A percentile compares a stretch with the other conserved stretches of the same genome.
These are phyloP conservation scores for Fusarium buharicum DNA, from an alignment of 2,329 filamentous ascomycete genomes.

Conservation along the genomic window DNA sequence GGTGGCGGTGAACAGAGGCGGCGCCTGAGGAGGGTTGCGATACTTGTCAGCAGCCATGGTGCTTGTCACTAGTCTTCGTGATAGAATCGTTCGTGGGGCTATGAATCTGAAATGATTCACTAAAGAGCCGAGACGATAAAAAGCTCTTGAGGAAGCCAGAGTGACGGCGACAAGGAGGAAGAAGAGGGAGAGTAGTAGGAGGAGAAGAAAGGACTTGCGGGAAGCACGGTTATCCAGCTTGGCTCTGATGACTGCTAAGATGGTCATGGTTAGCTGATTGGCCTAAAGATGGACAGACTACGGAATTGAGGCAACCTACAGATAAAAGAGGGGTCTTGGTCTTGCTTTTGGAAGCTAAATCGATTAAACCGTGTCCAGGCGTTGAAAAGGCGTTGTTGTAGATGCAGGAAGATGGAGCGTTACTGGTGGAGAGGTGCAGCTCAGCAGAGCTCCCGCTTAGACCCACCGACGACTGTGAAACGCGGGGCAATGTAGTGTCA, in stretches of 20 bases:
- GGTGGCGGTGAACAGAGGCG: conserved; percentile 80
- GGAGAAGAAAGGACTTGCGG: conserved; percentile 46
- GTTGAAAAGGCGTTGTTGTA: conserved; percentile 12
- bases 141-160: conserved; percentile 72
- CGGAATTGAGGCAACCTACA: conserved; percentile 15
- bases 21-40: conserved; percentile 78
- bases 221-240: conserved; percentile 47
- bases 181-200: conserved; percentile 61
- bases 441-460: conserved; percentile 31
- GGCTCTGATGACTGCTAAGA: conserved; percentile 19
- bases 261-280: conserved; percentile 39
- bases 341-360: conserved; percentile 5
- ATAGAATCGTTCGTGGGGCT: conserved; percentile 44
- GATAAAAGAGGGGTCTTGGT: conserved; percentile 38
- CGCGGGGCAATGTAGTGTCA: conserved; percentile 39
- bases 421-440: conserved; percentile 24
- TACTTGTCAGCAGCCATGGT: conserved; percentile 75
- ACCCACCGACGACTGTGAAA: conserved; percentile 30
- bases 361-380: conserved; percentile 22
- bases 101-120: conserved; percentile 64
- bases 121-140: conserved; percentile 67
- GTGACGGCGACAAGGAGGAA: conserved; percentile 70
- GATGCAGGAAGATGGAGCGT: conserved; percentile 36
- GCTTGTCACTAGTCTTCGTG: conserved; percentile 58
- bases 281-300: conserved; percentile 11